Percentiles rank a stretch among this genome's conserved stretches.
Evolutionary conservation across 2,329 filamentous ascomycete genomes (phyloP).

Genomic region (Arthrobotrys sinensis): DNA sequence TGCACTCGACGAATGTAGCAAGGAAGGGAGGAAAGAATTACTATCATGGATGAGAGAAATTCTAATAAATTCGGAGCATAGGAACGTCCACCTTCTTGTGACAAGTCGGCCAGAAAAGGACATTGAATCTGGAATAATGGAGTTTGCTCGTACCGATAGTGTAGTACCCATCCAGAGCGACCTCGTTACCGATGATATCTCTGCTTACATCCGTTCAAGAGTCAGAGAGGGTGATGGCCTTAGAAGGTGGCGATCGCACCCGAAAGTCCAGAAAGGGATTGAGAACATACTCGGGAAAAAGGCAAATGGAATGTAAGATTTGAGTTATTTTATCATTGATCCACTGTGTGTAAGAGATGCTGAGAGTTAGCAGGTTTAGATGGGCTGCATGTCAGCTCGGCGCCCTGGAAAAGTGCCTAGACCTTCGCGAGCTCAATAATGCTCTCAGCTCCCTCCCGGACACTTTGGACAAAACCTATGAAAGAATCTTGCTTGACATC

Average conservation of each 20-base stretch:
- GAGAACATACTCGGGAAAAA: constrained; percentile 45
- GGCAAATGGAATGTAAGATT: constrained; percentile 66
- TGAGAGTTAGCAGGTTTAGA: constrained; percentile 63
- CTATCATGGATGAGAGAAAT: constrained; percentile 10
- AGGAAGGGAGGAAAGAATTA: constrained; percentile 1
- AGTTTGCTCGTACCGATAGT: not conserved
- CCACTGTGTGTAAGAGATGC: too few species aligned
- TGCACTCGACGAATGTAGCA: constrained; percentile 65
- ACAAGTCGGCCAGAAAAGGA: constrained; percentile 8
- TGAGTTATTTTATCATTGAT: constrained; percentile 5
- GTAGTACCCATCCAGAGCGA: not conserved
- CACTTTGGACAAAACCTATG: constrained; percentile 63
- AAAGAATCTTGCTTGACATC: constrained; percentile 64
- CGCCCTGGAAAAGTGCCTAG: constrained; percentile 62
- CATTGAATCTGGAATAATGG: not conserved
- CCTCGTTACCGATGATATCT: constrained; percentile 25
- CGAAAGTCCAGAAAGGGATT: constrained; percentile 60
- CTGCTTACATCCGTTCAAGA: not conserved
- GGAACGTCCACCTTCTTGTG: constrained; percentile 9
- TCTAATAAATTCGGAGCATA: not conserved
- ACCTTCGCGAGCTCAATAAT: constrained; percentile 33
- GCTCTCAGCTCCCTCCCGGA: constrained; percentile 61
- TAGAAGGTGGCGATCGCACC: constrained; percentile 63
- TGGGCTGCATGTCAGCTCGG: constrained; percentile 65
- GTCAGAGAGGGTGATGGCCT: constrained; percentile 62